Base-by-base conservation (phyloP, 495 filamentous ascomycete genomes). In the Penicillium antarcticum region DNA sequence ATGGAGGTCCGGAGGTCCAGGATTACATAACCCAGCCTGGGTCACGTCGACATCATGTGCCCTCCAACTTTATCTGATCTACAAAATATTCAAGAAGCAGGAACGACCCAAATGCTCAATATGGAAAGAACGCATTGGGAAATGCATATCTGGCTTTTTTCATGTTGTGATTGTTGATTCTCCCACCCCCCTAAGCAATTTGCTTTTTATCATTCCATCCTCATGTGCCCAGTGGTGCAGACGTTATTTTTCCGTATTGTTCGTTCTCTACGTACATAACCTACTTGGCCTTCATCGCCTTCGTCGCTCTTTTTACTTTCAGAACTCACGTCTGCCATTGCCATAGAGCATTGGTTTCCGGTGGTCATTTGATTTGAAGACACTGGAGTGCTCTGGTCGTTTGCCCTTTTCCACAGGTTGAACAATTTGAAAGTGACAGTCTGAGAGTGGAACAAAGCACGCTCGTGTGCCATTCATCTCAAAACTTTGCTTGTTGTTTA, bases 31-130 rank as follows among this genome's bases (percentile, higher is more conserved):
- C 21, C 21, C 21, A 23, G 5, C 21, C 21, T 23, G 21, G 50
- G 41, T 26, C 48, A 54, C 45, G 46, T 56, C 53, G 16, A 60
- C 52, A 46, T 59, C 55, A 65, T 60, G 58, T 59, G 53, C 59
- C 51, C 21, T 23, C 21, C 2, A 23, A 23, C 21, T 37, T 13
- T 41, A 42, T 43, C 10, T 33, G 31, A 37, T 21, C 34, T 36
- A 36, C 19, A 39, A 14, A 39, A 17, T 39, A n/a, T 17, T 1
- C 6, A 39, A 8, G n/a, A 18, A 18, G 16, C 36, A 39, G 8
- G 9, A 16, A n/a, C 16, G 6, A 39, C 1, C 36, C 36, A 39
- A 3, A 23, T 5, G 3, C 3, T 6, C 2, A 42, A 19, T 34
- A 49, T 49, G 47, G 47, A 29, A 49, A 18, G 37, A 24, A 26